These are phyloP conservation scores for Sporothrix variecibatus DNA, from an alignment of 2,329 filamentous ascomycete species.

Conservation along the genomic window DNA sequence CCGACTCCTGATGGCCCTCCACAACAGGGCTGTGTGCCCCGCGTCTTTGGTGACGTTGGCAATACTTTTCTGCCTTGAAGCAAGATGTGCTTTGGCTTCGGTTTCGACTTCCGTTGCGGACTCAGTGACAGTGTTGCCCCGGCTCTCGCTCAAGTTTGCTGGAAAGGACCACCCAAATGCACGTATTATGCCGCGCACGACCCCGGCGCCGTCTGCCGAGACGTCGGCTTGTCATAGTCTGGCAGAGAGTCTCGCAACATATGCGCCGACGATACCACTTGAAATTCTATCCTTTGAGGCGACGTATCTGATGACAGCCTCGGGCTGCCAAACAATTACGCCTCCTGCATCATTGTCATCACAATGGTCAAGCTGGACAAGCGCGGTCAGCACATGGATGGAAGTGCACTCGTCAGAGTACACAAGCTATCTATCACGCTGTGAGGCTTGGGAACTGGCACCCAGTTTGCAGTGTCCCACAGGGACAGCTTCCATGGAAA, in stretches of 20 bases:
- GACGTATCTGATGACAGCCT: background rate
- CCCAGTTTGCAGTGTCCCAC: background rate
- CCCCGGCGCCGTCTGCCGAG: background rate
- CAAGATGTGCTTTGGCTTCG: background rate
- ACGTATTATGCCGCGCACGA: background rate
- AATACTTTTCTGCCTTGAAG: background rate
- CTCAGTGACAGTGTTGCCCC: background rate
- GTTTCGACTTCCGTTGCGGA: too few relatives aligned
- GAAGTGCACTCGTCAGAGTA: background rate
- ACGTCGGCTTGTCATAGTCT: background rate
- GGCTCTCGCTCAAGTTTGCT: background rate
- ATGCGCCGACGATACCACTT: background rate
- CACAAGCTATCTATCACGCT: conserved; percentile 5
- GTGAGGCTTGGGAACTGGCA: conserved; percentile 1
- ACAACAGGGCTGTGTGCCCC: background rate
- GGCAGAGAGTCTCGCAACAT: background rate
- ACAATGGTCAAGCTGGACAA: conserved; percentile 7
- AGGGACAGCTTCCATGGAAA: background rate
- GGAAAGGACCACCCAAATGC: background rate
- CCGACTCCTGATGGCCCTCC: background rate
- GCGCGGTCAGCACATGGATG: background rate
- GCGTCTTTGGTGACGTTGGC: background rate
- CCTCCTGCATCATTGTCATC: background rate
- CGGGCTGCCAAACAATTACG: background rate
- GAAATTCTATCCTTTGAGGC: conserved; percentile 5